Percentiles rank a stretch among this genome's conserved stretches.
These are phyloP conservation scores for Hymenotorrendiella dingleyae DNA, from an alignment of 2,329 filamentous ascomycete species.

Conservation along the genomic window DNA sequence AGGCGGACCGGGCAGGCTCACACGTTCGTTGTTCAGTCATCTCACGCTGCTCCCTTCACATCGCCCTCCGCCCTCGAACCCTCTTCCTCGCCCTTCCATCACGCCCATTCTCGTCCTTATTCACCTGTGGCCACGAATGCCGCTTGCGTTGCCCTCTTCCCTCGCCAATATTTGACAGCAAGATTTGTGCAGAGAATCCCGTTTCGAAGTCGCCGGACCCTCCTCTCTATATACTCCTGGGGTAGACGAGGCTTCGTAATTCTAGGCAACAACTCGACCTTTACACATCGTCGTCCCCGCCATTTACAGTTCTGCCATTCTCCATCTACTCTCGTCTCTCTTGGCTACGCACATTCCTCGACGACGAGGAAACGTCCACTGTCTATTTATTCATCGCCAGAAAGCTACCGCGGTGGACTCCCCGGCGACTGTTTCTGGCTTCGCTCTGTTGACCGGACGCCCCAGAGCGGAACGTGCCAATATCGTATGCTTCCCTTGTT, in stretches of 20 bases:
- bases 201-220: constrained; percentile 9
- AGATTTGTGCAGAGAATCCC: not conserved
- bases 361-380: not conserved
- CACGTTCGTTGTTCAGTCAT: not conserved
- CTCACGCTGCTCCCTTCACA: not conserved
- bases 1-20: constrained; percentile 14
- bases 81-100: constrained; percentile 12
- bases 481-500: constrained; percentile 6
- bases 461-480: not conserved
- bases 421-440: not conserved
- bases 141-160: constrained; percentile 11
- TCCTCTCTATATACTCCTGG: constrained; percentile 19
- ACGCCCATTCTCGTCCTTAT: not conserved
- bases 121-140: constrained; percentile 13
- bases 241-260: not conserved
- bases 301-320: not conserved
- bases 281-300: constrained; percentile 9
- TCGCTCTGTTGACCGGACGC: constrained; percentile 1
- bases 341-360: not conserved
- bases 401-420: too few relatives aligned
- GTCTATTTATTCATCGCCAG: too few relatives aligned
- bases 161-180: not conserved
- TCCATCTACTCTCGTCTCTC: too few relatives aligned
- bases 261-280: constrained; percentile 20
- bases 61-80: not conserved